These are phyloP conservation scores for Colletotrichum euphorbiae DNA, from an alignment of 2,329 filamentous ascomycete genomes.

Conservation along the genomic window DNA sequence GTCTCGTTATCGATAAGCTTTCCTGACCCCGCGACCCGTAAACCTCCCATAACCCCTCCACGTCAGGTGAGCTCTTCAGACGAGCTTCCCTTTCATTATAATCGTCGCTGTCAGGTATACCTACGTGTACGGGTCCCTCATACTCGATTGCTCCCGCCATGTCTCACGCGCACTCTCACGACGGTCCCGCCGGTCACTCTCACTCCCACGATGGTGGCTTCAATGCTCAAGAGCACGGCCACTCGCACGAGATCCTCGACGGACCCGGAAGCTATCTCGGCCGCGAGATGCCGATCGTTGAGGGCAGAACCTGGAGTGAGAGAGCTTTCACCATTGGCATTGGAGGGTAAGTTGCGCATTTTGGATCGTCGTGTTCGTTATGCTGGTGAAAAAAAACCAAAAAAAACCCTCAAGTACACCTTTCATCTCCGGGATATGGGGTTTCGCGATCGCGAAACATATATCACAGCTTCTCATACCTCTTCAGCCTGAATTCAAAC, in stretches of 20 bases:
- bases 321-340: constrained; percentile 97
- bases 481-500: too few species aligned
- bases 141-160: constrained; percentile 37
- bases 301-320: constrained; percentile 88
- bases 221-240: constrained; percentile 81
- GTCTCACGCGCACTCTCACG: constrained; percentile 63
- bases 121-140: not conserved
- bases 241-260: constrained; percentile 94
- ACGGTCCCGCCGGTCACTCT: constrained; percentile 59
- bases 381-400: not conserved
- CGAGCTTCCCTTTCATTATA: not conserved
- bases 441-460: not conserved
- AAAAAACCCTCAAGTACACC: constrained; percentile 9
- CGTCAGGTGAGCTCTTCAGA: not conserved
- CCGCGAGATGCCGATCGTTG: constrained; percentile 92
- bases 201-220: constrained; percentile 69
- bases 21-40: constrained; percentile 27
- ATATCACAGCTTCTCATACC: too few species aligned
- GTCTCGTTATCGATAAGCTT: constrained; percentile 34
- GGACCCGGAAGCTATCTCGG: constrained; percentile 91
- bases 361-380: not conserved
- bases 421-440: not conserved
- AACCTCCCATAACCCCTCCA: constrained; percentile 25
- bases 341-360: constrained; percentile 77
- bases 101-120: not conserved